Evolutionary conservation across 129 eudicot species (phyloP).

Genomic region (Tanacetum coccineum): DNA sequence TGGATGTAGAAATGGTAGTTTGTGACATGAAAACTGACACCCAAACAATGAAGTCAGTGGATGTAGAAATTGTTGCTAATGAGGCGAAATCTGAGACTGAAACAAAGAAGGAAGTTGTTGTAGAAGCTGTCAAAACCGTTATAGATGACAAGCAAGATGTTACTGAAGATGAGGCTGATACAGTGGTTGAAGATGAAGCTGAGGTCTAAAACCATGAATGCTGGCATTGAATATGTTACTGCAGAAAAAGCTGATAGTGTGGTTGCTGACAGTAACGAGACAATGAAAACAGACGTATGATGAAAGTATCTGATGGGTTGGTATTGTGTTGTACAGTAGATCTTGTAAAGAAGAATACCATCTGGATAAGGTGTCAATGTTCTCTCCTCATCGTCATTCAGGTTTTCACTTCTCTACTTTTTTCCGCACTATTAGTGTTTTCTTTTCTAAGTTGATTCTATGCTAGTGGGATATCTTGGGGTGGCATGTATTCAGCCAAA

Average conservation of each 20-base stretch:
- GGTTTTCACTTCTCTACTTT: background rate
- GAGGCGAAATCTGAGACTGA: background rate
- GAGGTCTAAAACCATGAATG: background rate
- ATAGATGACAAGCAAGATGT: background rate
- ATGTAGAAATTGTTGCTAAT: background rate
- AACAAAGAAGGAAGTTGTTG: background rate
- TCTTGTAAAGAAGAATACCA: background rate
- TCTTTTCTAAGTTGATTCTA: background rate
- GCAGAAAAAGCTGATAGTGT: too few species aligned
- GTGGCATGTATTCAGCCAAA: slow-evolving; percentile 16
- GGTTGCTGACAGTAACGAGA: too few species aligned
- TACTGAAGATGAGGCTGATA: slow-evolving; percentile 6
- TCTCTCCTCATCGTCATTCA: background rate
- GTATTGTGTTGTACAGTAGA: background rate
- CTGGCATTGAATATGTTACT: too few species aligned
- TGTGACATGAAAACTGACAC: background rate
- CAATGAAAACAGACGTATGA: too few species aligned
- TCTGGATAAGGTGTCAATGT: background rate
- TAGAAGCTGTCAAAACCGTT: slow-evolving; percentile 7
- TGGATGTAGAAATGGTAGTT: slow-evolving; percentile 2
- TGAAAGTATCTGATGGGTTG: slow-evolving; percentile 1
- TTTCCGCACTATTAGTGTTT: background rate
- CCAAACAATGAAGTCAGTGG: background rate
- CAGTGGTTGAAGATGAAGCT: slow-evolving; percentile 8
- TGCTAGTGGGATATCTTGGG: slow-evolving; percentile 3